These are phyloP conservation scores for Eimeria praecox DNA, from an alignment of 169 alveolate species.

Conservation along the genomic window DNA sequence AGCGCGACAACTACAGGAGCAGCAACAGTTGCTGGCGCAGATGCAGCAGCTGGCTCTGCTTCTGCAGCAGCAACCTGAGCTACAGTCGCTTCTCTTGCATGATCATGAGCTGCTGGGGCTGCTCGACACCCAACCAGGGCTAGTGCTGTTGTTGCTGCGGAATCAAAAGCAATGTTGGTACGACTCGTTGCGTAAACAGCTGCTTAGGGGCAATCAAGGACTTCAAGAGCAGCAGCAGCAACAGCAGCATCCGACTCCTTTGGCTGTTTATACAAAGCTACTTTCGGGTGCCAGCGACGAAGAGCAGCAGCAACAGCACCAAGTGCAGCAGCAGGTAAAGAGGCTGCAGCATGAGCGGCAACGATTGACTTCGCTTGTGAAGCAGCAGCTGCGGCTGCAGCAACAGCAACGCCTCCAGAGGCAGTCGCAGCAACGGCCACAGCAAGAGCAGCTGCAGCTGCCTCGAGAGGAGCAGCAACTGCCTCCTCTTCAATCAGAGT, in stretches of 20 bases:
- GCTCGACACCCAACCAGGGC: constrained; percentile 54
- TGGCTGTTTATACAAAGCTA: constrained; percentile 18
- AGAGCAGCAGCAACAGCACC: constrained; percentile 32
- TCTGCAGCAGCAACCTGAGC: constrained; percentile 65
- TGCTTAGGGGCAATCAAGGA: not conserved
- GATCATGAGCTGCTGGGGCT: constrained; percentile 12
- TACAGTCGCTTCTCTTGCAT: constrained; percentile 20
- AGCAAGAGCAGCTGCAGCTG: constrained; percentile 41
- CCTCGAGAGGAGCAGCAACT: not conserved
- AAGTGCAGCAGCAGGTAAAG: constrained; percentile 11
- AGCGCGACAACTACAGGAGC: constrained; percentile 44
- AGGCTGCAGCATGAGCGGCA: constrained; percentile 10
- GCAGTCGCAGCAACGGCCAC: not conserved
- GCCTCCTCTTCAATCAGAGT: not conserved
- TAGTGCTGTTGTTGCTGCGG: constrained; percentile 42
- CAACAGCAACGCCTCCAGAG: not conserved
- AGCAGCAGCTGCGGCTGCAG: constrained; percentile 53
- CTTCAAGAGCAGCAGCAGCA: not conserved
- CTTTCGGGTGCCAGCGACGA: constrained; percentile 7
- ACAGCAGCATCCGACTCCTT: constrained; percentile 8
- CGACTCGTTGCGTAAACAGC: not conserved
- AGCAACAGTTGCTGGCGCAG: constrained; percentile 46
- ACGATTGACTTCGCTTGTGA: constrained; percentile 19
- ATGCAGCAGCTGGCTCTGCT: constrained; percentile 10
- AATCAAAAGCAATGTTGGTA: constrained; percentile 1